Base-by-base conservation (phyloP, 1,284 basidiomycete genomes). In the Cryptococcus sp. region DNA sequence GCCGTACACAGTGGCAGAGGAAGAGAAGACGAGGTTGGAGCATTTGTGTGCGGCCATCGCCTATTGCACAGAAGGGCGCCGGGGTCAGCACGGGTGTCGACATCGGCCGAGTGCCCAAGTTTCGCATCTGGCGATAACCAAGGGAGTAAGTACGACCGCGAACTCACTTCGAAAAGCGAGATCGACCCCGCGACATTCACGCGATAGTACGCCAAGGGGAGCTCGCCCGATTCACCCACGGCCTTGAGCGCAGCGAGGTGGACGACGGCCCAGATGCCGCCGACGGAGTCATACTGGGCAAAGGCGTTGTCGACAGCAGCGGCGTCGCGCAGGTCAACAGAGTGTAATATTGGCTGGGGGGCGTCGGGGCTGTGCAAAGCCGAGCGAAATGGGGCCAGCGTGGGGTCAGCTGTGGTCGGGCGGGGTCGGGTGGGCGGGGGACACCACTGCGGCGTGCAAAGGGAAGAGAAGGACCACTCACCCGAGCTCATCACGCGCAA, bases 1-100 rank as follows among this genome's bases (percentile, higher is more conserved):
- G 59, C 96, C 96, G 75, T 99, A 99, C 37, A 98, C 96, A n/a
- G 96, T 98, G 1, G 96, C 96, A 23, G 92, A 96, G 12, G 94
- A 97, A 1, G 93, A 97, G 81, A 98, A 99, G 61, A 99, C 94
- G 62, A 98, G 81, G 58, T 90, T 84, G 59, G 83, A 82, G 79
- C 87, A 90, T 57, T 87, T 85, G 76, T 86, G 89, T 61, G 89
- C 87, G 55, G 82, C 81, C 93, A 97, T 97, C 63, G 84, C 80
- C 80, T 92, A 12, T 18, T 15, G 21, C 33, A 23, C n/a, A 37
- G 23, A 40, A 8, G 15, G 33, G 16, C 18, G 12, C 39, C 36
- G 52, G 43, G 43, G n/a, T n/a, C 35, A 39, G 36, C 37, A 36
- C 15, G 15, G 33, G 35, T 9, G 28, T 33, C 5, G 9, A 33